Percentiles rank a stretch among this genome's conserved stretches.
These are phyloP conservation scores for Thalassiosira profunda DNA, from an alignment of 108 stramenopile species.

Conservation along the genomic window DNA sequence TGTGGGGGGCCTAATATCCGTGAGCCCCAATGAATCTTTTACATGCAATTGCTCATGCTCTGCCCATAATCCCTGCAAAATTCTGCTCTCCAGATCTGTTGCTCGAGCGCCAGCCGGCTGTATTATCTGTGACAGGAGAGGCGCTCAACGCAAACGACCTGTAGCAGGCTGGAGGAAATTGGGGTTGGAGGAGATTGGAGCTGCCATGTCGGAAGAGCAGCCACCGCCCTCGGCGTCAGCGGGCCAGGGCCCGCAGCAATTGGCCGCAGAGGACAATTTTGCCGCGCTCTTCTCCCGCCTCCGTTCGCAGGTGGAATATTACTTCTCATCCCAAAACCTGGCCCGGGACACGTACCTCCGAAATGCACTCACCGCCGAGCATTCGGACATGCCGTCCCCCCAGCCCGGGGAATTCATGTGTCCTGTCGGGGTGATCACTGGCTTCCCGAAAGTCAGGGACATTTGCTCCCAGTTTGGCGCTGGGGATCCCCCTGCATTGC, in stretches of 20 bases:
- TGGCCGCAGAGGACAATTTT: not conserved
- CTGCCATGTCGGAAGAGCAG: not conserved
- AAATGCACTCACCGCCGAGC: slow-evolving; percentile 46
- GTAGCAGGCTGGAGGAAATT: not conserved
- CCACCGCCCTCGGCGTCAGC: not conserved
- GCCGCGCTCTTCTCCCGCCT: slow-evolving; percentile 31
- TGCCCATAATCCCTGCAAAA: no score
- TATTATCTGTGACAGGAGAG: no score
- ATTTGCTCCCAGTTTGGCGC: slow-evolving; percentile 35
- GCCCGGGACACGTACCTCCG: slow-evolving; percentile 58
- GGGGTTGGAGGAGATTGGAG: not conserved
- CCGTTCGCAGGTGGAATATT: slow-evolving; percentile 64
- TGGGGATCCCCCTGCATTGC: slow-evolving; percentile 7
- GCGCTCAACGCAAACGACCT: no score
- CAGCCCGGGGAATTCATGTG: slow-evolving; percentile 23
- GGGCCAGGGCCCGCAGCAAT: not conserved
- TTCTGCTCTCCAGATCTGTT: no score
- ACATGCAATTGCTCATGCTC: no score
- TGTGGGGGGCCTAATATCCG: no score
- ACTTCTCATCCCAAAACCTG: slow-evolving; percentile 67
- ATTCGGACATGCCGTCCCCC: slow-evolving; percentile 42
- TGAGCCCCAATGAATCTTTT: no score
- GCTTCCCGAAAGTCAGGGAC: slow-evolving; percentile 65
- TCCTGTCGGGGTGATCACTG: slow-evolving; percentile 53
- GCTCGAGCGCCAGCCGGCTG: no score